phyloP scores from a whole-genome alignment of 345 rosid genomes.

The Acer campestre region DNA sequence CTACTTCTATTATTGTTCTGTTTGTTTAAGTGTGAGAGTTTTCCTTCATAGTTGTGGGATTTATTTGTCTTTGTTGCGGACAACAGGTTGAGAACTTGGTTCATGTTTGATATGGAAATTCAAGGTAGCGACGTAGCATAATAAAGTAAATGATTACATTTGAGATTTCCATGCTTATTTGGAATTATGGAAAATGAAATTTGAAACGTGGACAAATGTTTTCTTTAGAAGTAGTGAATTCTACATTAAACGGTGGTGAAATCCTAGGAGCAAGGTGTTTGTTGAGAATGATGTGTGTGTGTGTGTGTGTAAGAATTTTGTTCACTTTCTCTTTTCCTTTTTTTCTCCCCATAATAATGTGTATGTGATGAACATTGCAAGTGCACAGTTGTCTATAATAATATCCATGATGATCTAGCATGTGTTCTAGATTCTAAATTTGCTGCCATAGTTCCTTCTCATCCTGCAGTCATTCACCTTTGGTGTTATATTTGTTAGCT shows the following conservation, averaged over 20 bases:
- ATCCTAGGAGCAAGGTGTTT: background rate
- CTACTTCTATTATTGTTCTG: background rate
- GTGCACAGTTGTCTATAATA: too few relatives aligned
- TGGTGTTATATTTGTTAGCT: background rate
- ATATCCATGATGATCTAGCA: background rate
- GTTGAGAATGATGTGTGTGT: background rate
- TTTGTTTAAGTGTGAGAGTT: background rate
- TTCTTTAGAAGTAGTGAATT: background rate
- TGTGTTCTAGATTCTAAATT: background rate
- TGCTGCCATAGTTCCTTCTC: background rate
- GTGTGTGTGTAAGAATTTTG: background rate
- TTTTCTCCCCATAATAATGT: background rate
- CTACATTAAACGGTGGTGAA: background rate
- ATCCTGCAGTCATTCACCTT: background rate
- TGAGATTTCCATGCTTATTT: background rate
- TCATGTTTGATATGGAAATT: background rate
- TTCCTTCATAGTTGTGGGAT: background rate
- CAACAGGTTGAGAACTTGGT: background rate
- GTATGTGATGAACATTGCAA: background rate
- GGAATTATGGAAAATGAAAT: conserved; percentile 10
- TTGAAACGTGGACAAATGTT: background rate
- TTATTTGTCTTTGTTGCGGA: background rate
- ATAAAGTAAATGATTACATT: background rate
- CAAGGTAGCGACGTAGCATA: background rate
- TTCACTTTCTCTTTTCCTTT: background rate